Base-by-base conservation (phyloP, 139 green algal genomes). In the Coelastrella sp. region DNA sequence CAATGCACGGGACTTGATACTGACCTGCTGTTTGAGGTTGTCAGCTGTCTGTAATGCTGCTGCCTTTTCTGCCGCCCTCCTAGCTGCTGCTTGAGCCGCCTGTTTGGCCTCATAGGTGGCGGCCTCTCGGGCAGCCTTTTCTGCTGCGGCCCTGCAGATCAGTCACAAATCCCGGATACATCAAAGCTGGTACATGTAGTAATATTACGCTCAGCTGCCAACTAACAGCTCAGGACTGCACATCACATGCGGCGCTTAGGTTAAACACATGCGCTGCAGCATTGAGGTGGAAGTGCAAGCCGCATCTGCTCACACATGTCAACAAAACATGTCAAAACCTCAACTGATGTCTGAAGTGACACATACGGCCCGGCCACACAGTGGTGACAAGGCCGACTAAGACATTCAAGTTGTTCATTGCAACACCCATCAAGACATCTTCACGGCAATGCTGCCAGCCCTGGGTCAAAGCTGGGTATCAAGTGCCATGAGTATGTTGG, bases 11-110 rank as follows among this genome's bases (percentile, higher is more conserved):
- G 32, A 47, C 32, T 47, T 47, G 32, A 47, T 47, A 13, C 80
- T 64, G 3, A 89, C 84, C 71, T 89, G 84, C 22, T 89, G 57
- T 32, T 89, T 7, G 16, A 89, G 71, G 56, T 59, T 58, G 13
- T 56, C 11, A 20, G 57, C 71, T 71, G 73, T 82, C n/a, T 19
- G 54, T 16, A 64, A 23, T n/a, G 83, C 83, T 71, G 83, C 47
- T 32, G 57, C 16, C 57, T 22, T 57, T 64, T 89, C 32, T 23
- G 84, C 68, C 71, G 84, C 84, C 11, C 59, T 82, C 10, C 23
- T 74, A 73, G 54, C 54, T 58, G 68, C 84, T 10, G 54, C 64
- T 7, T 73, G 56, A 60, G 84, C 84, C 19, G 84, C 71, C 84
- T 61, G 56, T 5, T 61, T 59, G 19, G 84, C 84, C 57, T 89